Evolutionary conservation across 2,329 filamentous ascomycete species (phyloP).

Genomic region (Biscogniauxia marginata): DNA sequence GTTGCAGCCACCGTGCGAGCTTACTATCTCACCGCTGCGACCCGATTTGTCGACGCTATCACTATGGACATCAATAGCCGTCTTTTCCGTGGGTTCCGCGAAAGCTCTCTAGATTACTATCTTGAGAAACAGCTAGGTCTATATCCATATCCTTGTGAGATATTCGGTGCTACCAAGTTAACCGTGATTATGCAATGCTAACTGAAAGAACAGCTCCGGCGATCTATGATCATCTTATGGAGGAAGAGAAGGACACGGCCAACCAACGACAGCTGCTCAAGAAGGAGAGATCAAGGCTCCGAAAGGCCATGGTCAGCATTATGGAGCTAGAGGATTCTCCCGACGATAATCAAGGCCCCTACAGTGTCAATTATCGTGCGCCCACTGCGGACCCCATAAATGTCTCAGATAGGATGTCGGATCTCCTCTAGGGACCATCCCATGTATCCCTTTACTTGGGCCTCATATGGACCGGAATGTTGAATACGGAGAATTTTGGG

Average conservation of each 20-base stretch:
- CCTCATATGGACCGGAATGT: no score
- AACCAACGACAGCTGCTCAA: slow-evolving; percentile 39
- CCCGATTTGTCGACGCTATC: slow-evolving; percentile 58
- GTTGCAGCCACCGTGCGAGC: slow-evolving; percentile 60
- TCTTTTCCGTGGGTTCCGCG: slow-evolving; percentile 14
- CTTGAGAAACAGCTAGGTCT: slow-evolving; percentile 18
- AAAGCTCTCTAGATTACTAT: slow-evolving; percentile 10
- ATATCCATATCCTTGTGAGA: slow-evolving; percentile 15
- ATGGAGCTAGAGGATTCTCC: slow-evolving; percentile 32
- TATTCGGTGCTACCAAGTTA: background rate
- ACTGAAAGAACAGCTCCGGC: slow-evolving; percentile 2
- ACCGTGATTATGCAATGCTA: slow-evolving; percentile 6
- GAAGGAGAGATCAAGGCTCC: slow-evolving; percentile 40
- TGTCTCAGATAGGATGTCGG: no score
- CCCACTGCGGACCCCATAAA: background rate
- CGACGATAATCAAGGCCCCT: background rate
- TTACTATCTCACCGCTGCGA: slow-evolving; percentile 65
- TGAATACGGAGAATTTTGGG: no score
- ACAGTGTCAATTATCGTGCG: background rate
- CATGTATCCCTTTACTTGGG: no score
- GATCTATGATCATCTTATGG: slow-evolving; percentile 42
- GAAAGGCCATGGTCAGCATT: slow-evolving; percentile 42
- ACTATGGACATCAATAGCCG: slow-evolving; percentile 14
- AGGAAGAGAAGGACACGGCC: slow-evolving; percentile 41
- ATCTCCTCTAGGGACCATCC: background rate